Base-by-base conservation (phyloP, 2,329 filamentous ascomycete genomes). In the Penicillium sp. region DNA sequence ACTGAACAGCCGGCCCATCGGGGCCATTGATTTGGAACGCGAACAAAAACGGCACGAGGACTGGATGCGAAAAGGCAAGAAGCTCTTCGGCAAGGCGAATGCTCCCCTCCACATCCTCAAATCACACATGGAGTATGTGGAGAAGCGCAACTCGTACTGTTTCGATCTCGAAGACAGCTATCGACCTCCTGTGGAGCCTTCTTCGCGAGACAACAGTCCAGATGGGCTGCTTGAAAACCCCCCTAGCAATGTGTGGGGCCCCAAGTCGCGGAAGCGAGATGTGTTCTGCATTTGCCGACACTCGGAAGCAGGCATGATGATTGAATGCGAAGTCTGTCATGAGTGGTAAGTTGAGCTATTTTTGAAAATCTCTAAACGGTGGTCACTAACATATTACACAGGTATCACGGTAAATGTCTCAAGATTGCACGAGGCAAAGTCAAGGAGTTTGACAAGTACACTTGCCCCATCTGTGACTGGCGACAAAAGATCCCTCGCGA, bases 61-160 rank as follows among this genome's bases (percentile, higher is more conserved):
- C 70, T 99, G 94, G 94, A 99, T 99, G 92, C 84, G 94, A 28
- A 90, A 90, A 65, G 94, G 94, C 45, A 99, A 99, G 76, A 96
- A 96, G 70, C 76, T 99, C 0, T 99, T 99, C 66, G 94, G 94
- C 46, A 99, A 99, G 72, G 94, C 94, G 1, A 99, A 99, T 68
- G 94, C 94, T 1, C 94, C 94, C 1, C 78, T 99, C 11, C 94
- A 99, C 70, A 99, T 99, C 58, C 80, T 99, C 25, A 94, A 92
- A 65, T 88, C 87, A 51, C 92, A 99, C 62, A 92, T 99, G 84
- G 88, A 95, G 62, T 89, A 94, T 66, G 94, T 99, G 3, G 80
- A 94, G 44, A 89, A 92, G 64, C 88, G 91, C 43, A 99, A 99
- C 65, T 77, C 84, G 51, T 88, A 89, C 65, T 99, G 94, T 71